Conservation (phyloP, 345 rosid species). For the Ailanthus altissimus region DNA sequence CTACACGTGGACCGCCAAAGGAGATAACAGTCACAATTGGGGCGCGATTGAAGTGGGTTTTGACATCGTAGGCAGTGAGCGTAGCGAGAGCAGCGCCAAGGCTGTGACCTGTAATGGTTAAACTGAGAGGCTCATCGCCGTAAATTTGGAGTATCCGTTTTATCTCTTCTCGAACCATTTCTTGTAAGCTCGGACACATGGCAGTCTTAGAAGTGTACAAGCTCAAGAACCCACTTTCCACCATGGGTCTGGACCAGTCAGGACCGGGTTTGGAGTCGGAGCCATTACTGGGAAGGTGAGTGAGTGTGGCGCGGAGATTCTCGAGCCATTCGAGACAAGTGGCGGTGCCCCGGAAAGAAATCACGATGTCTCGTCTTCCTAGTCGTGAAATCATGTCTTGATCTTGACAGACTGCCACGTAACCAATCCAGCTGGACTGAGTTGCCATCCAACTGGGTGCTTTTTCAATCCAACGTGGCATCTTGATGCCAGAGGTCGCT, state of each 20-base stretch:
- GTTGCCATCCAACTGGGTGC: conserved; percentile 67
- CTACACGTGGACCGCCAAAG: conserved; percentile 94
- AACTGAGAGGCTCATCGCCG: conserved; percentile 70
- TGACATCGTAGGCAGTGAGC: conserved; percentile 72
- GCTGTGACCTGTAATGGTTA: conserved; percentile 92
- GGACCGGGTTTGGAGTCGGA: neutral
- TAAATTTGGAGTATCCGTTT: conserved; percentile 52
- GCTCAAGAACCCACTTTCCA: conserved; percentile 85
- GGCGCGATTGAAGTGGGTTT: conserved; percentile 45
- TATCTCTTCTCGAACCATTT: conserved; percentile 66
- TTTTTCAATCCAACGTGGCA: conserved; percentile 73
- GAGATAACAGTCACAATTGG: conserved; percentile 85
- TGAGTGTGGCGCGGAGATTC: conserved; percentile 76
- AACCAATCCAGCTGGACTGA: conserved; percentile 94
- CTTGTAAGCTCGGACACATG: conserved; percentile 50
- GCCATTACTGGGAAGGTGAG: conserved; percentile 39
- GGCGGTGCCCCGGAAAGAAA: conserved; percentile 82
- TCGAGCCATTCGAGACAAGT: conserved; percentile 96
- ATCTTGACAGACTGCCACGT: conserved; percentile 85
- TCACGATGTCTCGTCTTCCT: conserved; percentile 85
- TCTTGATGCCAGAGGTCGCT: conserved; percentile 69
- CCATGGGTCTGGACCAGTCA: conserved; percentile 58
- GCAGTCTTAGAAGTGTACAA: conserved; percentile 61
- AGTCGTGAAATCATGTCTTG: conserved; percentile 73
- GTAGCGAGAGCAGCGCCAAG: conserved; percentile 91